Base-by-base conservation (phyloP, 2,329 filamentous ascomycete species). In the Diplodia scrobiculata region DNA sequence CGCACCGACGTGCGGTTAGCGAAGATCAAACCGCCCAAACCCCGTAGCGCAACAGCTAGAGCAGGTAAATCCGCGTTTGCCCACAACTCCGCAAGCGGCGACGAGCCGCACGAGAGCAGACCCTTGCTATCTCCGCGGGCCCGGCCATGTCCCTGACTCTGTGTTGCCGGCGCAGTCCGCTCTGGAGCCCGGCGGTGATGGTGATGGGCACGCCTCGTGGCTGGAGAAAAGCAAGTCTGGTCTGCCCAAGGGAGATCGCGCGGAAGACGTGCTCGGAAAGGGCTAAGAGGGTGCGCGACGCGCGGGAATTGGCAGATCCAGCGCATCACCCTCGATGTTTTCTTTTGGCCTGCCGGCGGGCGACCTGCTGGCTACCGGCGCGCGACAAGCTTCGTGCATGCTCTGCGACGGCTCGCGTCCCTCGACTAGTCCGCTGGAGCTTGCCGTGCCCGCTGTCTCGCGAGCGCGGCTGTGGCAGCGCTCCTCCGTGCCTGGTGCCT, bases 1-100 rank as follows among this genome's bases (percentile, higher is more conserved):
- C 45, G 58, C 58, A 62, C 41, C 58, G 58, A 62, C 58, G 58
- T 62, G 58, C 58, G 58, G 58, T 62, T 62, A 62, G 58, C 45
- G 58, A 36, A 50, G 58, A 62, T 62, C 58, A 62, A 62, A 62
- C 58, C 32, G 45, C 36, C 34, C 38, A 41, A 19, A 4, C 54
- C 19, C 54, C 58, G 58, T 62, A 50, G 41, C 45, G 58, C 58
- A 50, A 13, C 58, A 62, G 58, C 58, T 62, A 62, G 45, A 50
- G 58, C 58, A 41, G 38, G 41, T 29, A 62, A 36, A 19, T 21
- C 58, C 58, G 27, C n/a, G 45, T 50, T 62, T 34, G 58, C 58
- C 9, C 41, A 62, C n/a, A 50, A 10, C 41, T 62, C 58, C 45
- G 58, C 41, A 29, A 36, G 45, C 58, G 45, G 32, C 25, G 13